Conservation (phyloP, 2,329 filamentous ascomycete genomes). For the Cryphonectria carpinicola region DNA sequence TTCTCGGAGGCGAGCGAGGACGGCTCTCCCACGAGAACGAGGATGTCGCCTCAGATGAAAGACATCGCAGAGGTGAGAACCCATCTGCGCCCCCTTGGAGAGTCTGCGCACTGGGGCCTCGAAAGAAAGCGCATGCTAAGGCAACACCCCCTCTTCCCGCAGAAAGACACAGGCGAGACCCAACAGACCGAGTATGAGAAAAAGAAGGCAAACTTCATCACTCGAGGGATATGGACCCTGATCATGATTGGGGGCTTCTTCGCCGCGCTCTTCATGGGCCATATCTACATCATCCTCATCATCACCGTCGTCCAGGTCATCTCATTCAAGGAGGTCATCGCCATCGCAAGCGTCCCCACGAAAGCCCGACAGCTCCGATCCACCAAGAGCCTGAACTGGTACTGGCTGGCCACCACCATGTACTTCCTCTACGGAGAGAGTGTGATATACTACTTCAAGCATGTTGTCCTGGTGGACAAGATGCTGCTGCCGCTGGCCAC, state of each 20-base stretch:
- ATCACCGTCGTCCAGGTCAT: slow-evolving; percentile 94
- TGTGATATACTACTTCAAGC: slow-evolving; percentile 99
- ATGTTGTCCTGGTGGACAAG: slow-evolving; percentile 93
- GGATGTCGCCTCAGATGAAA: slow-evolving; percentile 38
- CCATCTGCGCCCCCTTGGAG: neutral
- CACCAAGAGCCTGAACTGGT: slow-evolving; percentile 98
- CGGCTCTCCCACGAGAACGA: slow-evolving; percentile 44
- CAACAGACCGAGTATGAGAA: slow-evolving; percentile 81
- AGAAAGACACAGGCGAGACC: slow-evolving; percentile 51
- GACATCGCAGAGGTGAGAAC: slow-evolving; percentile 44
- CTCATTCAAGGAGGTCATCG: slow-evolving; percentile 99
- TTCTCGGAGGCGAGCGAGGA: slow-evolving; percentile 72
- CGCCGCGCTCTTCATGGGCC: slow-evolving; percentile 87
- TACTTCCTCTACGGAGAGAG: slow-evolving; percentile 99
- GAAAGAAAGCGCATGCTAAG: slow-evolving; percentile 30
- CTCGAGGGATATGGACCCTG: slow-evolving; percentile 94
- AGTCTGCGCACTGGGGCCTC: too few species aligned
- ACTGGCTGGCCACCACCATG: slow-evolving; percentile 98
- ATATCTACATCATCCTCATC: slow-evolving; percentile 94
- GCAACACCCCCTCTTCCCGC: neutral
- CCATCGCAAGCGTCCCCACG: slow-evolving; percentile 93
- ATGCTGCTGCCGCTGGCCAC: slow-evolving; percentile 91
- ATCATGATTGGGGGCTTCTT: slow-evolving; percentile 98
- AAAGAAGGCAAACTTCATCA: slow-evolving; percentile 98
- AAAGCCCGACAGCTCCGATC: slow-evolving; percentile 88